phyloP scores from a whole-genome alignment of 768 basidiomycete species.

The Tulasnella sp. region DNA sequence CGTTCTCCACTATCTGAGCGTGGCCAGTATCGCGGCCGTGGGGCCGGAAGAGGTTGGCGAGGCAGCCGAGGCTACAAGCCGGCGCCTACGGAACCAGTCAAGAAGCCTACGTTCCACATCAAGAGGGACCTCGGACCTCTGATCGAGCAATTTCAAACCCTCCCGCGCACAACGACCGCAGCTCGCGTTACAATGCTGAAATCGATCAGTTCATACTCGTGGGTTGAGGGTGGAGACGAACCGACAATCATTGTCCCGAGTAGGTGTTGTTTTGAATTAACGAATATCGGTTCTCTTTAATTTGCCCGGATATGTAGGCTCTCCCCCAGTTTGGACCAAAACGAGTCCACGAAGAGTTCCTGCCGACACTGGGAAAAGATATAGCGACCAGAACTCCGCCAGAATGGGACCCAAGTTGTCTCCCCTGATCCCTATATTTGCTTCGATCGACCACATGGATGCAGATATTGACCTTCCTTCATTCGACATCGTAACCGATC shows the following conservation, averaged over 20 bases:
- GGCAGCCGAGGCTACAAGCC: background rate
- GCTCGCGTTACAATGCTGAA: background rate
- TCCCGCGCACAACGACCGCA: background rate
- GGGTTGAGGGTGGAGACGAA: background rate
- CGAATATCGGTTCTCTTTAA: background rate
- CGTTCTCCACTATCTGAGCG: background rate
- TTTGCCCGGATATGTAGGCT: slow-evolving; percentile 37
- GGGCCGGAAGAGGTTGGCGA: background rate
- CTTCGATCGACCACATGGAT: slow-evolving; percentile 43
- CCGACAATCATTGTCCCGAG: background rate
- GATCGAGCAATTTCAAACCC: background rate
- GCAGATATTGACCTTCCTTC: slow-evolving; percentile 33
- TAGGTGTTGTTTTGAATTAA: background rate
- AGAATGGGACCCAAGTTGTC: slow-evolving; percentile 30
- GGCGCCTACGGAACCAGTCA: background rate
- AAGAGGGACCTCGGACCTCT: background rate
- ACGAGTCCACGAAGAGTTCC: slow-evolving; percentile 47
- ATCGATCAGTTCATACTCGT: background rate
- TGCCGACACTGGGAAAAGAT: slow-evolving; percentile 44
- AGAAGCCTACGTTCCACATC: background rate
- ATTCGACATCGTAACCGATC: slow-evolving; percentile 51
- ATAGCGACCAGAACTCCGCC: slow-evolving; percentile 48
- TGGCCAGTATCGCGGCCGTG: background rate
- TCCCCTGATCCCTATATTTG: slow-evolving; percentile 49
- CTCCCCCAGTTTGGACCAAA: slow-evolving; percentile 51